These are phyloP conservation scores for Stenocarpella maydis DNA, from an alignment of 2,329 filamentous ascomycete genomes.

Conservation along the genomic window DNA sequence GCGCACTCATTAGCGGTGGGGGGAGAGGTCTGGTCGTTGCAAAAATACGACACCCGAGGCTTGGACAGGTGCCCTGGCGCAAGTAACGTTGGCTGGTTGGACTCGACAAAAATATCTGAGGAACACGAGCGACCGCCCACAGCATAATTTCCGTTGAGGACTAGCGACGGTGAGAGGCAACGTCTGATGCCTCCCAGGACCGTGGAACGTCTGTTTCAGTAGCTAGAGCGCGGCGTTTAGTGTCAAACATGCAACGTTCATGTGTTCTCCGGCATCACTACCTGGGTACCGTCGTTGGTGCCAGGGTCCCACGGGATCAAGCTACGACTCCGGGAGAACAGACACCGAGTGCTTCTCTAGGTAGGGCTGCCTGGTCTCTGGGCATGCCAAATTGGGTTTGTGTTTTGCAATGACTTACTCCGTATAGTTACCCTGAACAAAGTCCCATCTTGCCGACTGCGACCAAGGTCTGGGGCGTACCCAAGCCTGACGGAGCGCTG, in stretches of 20 bases:
- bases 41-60: background rate
- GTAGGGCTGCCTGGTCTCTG: background rate
- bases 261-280: background rate
- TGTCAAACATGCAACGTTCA: slow-evolving; percentile 4
- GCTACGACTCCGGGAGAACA: background rate
- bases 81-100: background rate
- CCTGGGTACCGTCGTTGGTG: background rate
- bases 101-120: background rate
- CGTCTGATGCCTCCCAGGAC: background rate
- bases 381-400: background rate
- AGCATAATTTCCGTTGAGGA: background rate
- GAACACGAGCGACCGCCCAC: background rate
- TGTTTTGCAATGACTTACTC: background rate
- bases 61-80: slow-evolving; percentile 7
- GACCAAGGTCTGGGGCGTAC: background rate
- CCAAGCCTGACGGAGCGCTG: background rate
- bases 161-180: slow-evolving; percentile 12
- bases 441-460: background rate
- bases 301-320: background rate
- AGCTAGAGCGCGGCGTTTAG: slow-evolving; percentile 3
- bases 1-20: no score
- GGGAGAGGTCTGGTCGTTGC: background rate
- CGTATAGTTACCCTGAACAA: background rate
- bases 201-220: slow-evolving; percentile 5
- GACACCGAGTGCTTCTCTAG: background rate